Base-by-base conservation (phyloP, 1,139 yeast genomes). In the Petasospora fabianii region DNA sequence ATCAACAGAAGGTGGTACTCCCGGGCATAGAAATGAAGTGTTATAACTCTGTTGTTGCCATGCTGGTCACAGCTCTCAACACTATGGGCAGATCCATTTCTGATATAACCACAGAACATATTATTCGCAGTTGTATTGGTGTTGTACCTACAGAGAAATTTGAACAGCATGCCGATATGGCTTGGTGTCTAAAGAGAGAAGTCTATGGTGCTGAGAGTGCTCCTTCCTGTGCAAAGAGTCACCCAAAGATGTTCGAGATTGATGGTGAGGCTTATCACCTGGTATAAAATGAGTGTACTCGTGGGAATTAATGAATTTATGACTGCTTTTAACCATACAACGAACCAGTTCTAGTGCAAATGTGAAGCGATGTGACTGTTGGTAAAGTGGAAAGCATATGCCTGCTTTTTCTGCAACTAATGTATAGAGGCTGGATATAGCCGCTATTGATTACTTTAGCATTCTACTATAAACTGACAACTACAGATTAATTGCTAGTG, bases 11-110 rank as follows among this genome's bases (percentile, higher is more conserved):
- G 5, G 54, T 64, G 27, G 57, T 59, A 1, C 51, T 65, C 1
- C 55, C 53, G 1, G 64, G 65, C 21, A 44, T 59, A 35, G 60
- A 61, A n/a, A 19, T 37, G 16, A 51, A 49, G 33, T 50, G 58
- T 8, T 62, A 55, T 32, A 47, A 53, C n/a, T 31, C 44, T 0
- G 26, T 61, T 1, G 55, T 60, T 6, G 39, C 54, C 0, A 50
- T 63, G 54, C 38, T 61, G 4, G 48, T 53, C 3, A 37, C 45
- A 12, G 51, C 59, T 0, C 30, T 65, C 27, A 40, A 49, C 10
- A 49, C 51, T 16, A 45, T 60, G 30, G 69, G 68, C 0, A 49
- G 63, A 22, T 49, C 51, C 7, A 36, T 65, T 2, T 60, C 68
- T 1, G 59, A 54, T 33, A 15, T 35, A 2, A 24, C 39, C 7